Evolutionary conservation across 768 basidiomycete genomes (phyloP), one percentile per base, ranked within the genome.

Genomic region (Lactarius deliciosus): DNA sequence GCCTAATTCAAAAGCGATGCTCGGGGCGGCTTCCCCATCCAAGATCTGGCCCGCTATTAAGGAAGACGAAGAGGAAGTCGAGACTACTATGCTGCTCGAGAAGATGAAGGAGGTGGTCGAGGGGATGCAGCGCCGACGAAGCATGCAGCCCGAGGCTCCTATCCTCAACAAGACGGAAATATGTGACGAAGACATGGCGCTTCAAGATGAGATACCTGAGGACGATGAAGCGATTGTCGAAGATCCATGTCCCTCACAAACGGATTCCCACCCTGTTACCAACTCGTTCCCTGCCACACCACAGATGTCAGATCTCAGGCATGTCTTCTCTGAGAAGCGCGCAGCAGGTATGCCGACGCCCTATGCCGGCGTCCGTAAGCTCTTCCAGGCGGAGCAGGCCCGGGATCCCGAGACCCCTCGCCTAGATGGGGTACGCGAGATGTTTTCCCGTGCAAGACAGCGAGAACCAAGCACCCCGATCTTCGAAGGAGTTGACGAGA

Each of bases 131-230:
- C 71, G 76, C 62, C 69, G 76, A 53, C 74, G 75, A 70, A 77
- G 78, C 66, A 68, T 65, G 65, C 47, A 73, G 70, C 63, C 58
- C 64, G 63, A 73, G 69, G 38, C 62, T 72, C 25, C 68, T 71
- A 13, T 70, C 82, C 79, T 7, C 79, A 82, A 38, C 80, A 80
- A 8, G 61, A 54, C 34, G 38, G 68, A 57, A 40, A 55, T 32
- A 67, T 40, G 77, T 74, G 62, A 82, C 81, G 78, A 83, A 36
- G 56, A 57, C 53, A 58, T 81, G 75, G 77, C 77, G 68, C 75
- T 81, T 64, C 74, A 66, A 34, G 59, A 68, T 1, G 69, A 69
- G 25, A 63, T 41, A 4, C 63, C 41, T 10, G 57, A 73, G 54
- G 61, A 68, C 16, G 71, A 66, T 28, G 65, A 73, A 47, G 20